Evolutionary conservation across 306 rosid species (phyloP).

Genomic region (Vigna radiata): DNA sequence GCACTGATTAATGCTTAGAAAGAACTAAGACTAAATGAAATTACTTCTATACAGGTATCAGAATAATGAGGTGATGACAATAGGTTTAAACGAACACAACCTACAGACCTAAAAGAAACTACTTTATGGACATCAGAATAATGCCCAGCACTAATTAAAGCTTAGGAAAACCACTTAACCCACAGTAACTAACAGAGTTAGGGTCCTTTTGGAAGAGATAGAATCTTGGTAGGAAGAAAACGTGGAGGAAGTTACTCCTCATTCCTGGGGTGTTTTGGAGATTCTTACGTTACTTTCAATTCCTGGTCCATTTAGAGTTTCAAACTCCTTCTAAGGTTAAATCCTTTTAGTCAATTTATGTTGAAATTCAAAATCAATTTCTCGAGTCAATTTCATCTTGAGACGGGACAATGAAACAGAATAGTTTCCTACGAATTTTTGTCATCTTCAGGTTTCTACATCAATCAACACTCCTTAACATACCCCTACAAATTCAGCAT

Average conservation of each 20-base stretch:
- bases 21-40: slow-evolving; percentile 14
- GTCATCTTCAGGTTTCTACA: no score
- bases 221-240: neutral
- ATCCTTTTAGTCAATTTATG: neutral
- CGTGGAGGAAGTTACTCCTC: slow-evolving; percentile 19
- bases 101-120: neutral
- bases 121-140: slow-evolving; percentile 12
- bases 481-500: neutral
- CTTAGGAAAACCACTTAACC: slow-evolving; percentile 7
- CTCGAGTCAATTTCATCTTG: neutral
- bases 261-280: neutral
- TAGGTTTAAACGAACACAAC: slow-evolving; percentile 13
- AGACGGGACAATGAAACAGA: neutral
- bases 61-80: slow-evolving; percentile 17
- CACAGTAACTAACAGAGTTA: neutral
- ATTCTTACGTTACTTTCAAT: neutral
- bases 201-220: neutral
- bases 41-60: slow-evolving; percentile 1
- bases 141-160: neutral
- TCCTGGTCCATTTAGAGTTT: slow-evolving; percentile 16
- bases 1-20: neutral
- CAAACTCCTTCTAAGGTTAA: neutral
- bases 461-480: neutral
- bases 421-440: neutral
- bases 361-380: neutral